Evolutionary conservation across 148 eudicot genomes (phyloP).

Genomic region (Chenopodium quinoa): DNA sequence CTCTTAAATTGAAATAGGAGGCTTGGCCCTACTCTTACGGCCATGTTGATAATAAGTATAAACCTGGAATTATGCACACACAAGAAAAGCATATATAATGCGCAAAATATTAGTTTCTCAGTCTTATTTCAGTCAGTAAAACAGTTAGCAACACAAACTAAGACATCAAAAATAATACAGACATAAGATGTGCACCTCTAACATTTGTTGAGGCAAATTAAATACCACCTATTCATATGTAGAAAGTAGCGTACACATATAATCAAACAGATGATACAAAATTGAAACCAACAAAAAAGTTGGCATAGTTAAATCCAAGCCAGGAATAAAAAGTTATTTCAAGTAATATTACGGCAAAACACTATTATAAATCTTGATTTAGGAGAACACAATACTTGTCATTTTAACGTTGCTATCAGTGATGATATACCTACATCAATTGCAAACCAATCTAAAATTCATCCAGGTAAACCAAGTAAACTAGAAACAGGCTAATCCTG

Average conservation of each 20-base stretch:
- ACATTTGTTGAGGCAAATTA: constrained; percentile 77
- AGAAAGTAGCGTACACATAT: not conserved
- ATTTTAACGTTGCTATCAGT: constrained; percentile 91
- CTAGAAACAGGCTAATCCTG: constrained; percentile 3
- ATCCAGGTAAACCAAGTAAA: not conserved
- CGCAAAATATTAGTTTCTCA: too few species aligned
- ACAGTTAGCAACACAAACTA: too few species aligned
- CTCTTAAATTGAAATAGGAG: too few species aligned
- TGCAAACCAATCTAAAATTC: not conserved
- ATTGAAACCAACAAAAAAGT: not conserved
- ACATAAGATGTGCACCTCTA: too few species aligned
- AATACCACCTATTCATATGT: constrained; percentile 67
- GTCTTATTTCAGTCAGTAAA: too few species aligned
- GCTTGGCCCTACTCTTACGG: too few species aligned
- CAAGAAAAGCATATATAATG: too few species aligned
- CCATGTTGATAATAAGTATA: too few species aligned
- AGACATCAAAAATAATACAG: too few species aligned
- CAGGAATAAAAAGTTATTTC: constrained; percentile 50
- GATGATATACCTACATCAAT: constrained; percentile 69
- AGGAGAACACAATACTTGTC: constrained; percentile 19
- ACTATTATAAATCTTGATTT: constrained; percentile 54
- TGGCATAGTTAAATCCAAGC: not conserved
- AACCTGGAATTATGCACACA: too few species aligned
- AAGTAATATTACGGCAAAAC: constrained; percentile 80
- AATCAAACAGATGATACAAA: not conserved